A percentile compares a stretch with the other conserved stretches of the same genome.
These are phyloP conservation scores for Penicillium sclerotiorum DNA, from an alignment of 2,329 filamentous ascomycete species.

Conservation along the genomic window DNA sequence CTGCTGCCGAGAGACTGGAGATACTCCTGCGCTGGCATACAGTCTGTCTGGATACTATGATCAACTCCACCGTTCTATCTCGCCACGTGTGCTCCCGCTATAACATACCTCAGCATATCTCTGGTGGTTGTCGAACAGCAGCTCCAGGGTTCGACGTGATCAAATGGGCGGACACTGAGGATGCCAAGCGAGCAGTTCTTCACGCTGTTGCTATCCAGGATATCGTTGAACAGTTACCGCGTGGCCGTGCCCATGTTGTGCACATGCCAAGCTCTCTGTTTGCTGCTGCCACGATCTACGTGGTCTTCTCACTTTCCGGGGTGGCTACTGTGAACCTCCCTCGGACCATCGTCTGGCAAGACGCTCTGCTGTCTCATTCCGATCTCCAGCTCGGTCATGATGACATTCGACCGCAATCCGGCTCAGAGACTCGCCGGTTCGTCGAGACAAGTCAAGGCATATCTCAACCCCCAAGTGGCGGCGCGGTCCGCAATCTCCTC, in stretches of 20 bases:
- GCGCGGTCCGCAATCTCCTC: conserved; percentile 43
- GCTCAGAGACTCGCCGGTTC: conserved; percentile 44
- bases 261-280: conserved; percentile 51
- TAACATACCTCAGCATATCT: conserved; percentile 45
- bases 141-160: conserved; percentile 39
- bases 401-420: conserved; percentile 22
- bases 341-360: conserved; percentile 45
- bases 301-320: conserved; percentile 45
- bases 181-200: conserved; percentile 45
- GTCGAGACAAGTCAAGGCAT: conserved; percentile 32
- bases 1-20: conserved; percentile 42
- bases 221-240: conserved; percentile 49
- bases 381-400: conserved; percentile 33
- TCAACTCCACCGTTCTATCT: conserved; percentile 45
- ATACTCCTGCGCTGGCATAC: conserved; percentile 50
- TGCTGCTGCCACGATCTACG: conserved; percentile 47
- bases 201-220: conserved; percentile 52
- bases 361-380: conserved; percentile 36
- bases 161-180: conserved; percentile 42
- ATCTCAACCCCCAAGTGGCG: conserved; percentile 24
- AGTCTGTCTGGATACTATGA: conserved; percentile 47
- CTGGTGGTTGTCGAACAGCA: conserved; percentile 31
- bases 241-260: conserved; percentile 49
- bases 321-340: conserved; percentile 43
- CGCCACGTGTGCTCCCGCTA: conserved; percentile 44